Percentiles rank a stretch among this genome's conserved stretches.
These are phyloP conservation scores for Aspergillus ostianus DNA, from an alignment of 495 filamentous ascomycete genomes.

Conservation along the genomic window DNA sequence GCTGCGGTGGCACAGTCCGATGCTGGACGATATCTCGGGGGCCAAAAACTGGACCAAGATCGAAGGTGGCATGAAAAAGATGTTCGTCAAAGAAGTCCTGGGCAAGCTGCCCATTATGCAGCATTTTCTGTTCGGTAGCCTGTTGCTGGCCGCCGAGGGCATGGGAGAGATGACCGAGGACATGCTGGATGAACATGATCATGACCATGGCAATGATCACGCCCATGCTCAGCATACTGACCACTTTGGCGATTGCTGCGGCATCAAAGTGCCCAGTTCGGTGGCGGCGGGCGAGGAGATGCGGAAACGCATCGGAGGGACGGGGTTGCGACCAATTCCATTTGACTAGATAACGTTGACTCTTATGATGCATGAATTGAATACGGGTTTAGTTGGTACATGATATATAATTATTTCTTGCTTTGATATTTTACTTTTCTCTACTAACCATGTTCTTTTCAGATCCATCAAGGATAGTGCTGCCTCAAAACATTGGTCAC, in stretches of 20 bases:
- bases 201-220: slow-evolving; percentile 64
- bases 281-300: slow-evolving; percentile 84
- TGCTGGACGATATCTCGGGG: slow-evolving; percentile 97
- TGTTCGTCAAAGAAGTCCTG: slow-evolving; percentile 93
- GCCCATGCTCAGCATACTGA: slow-evolving; percentile 47
- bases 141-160: slow-evolving; percentile 74
- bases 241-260: slow-evolving; percentile 95
- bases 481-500: no score
- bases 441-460: no score
- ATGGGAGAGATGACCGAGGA: slow-evolving; percentile 64
- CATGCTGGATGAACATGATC: slow-evolving; percentile 51
- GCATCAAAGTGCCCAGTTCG: slow-evolving; percentile 95
- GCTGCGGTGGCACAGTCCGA: slow-evolving; percentile 93
- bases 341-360: slow-evolving; percentile 63
- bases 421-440: no score
- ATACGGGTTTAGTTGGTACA: background rate
- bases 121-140: slow-evolving; percentile 88
- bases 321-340: slow-evolving; percentile 75
- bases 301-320: slow-evolving; percentile 67
- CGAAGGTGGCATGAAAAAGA: slow-evolving; percentile 89
- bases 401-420: background rate
- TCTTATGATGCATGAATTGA: background rate
- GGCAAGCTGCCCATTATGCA: slow-evolving; percentile 97
- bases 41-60: slow-evolving; percentile 91
- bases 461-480: no score